Percentiles rank a stretch among this genome's conserved stretches.
Conservation (phyloP, 768 basidiomycete genomes). For the Podaxis mareebaensis region DNA sequence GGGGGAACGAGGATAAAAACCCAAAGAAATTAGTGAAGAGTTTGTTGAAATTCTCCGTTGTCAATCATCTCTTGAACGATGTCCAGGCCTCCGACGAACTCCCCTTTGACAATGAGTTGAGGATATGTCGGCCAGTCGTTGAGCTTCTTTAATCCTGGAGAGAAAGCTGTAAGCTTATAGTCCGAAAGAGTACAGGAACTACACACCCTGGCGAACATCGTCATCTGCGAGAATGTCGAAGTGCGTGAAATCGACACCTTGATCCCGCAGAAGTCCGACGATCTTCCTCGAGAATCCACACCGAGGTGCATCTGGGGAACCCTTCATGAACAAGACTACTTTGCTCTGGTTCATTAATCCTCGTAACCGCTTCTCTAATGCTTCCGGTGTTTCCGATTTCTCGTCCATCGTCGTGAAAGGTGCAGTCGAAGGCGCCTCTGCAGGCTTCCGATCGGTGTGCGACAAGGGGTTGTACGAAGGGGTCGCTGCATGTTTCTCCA, state of each 20-base stretch:
- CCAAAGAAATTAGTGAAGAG: constrained; percentile 24
- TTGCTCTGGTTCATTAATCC: constrained; percentile 75
- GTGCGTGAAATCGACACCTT: constrained; percentile 64
- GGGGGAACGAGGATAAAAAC: no score
- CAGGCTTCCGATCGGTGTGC: constrained; percentile 45
- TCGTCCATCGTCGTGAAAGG: constrained; percentile 16
- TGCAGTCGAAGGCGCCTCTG: constrained; percentile 27
- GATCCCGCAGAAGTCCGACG: constrained; percentile 62
- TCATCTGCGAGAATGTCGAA: constrained; percentile 89
- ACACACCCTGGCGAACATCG: constrained; percentile 73
- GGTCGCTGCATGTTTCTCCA: constrained; percentile 57
- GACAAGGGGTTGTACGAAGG: constrained; percentile 45
- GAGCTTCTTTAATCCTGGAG: constrained; percentile 63
- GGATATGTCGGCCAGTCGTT: constrained; percentile 94
- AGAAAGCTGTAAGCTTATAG: neutral
- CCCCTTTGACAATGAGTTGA: constrained; percentile 84
- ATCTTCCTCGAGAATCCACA: constrained; percentile 88
- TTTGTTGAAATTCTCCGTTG: constrained; percentile 71
- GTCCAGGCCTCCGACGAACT: constrained; percentile 94
- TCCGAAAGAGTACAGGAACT: neutral
- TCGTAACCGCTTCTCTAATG: constrained; percentile 64
- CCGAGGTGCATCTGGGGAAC: constrained; percentile 70
- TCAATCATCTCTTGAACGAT: constrained; percentile 88
- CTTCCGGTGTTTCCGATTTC: constrained; percentile 58
- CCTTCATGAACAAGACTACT: constrained; percentile 93